Conservation (phyloP, 495 filamentous ascomycete genomes). For the Cercophora samala region DNA sequence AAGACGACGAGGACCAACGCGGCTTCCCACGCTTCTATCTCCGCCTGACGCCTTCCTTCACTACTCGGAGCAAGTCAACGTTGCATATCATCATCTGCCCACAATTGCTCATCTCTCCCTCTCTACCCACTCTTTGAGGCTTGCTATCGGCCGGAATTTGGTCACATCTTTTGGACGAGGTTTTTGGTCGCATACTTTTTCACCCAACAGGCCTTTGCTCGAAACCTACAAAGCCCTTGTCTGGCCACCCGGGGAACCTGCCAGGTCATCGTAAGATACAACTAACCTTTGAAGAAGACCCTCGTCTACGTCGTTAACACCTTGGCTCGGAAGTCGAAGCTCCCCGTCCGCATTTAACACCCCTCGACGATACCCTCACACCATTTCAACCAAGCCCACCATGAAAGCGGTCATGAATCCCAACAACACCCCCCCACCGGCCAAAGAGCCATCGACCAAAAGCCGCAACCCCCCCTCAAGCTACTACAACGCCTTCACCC, state of each 20-base stretch:
- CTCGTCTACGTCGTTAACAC: too few species aligned
- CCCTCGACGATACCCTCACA: too few species aligned
- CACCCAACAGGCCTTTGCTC: not conserved
- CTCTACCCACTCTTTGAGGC: too few species aligned
- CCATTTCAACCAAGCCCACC: too few species aligned
- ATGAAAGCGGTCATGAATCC: too few species aligned
- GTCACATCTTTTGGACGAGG: not conserved
- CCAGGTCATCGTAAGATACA: not conserved
- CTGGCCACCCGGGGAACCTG: not conserved
- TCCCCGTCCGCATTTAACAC: too few species aligned
- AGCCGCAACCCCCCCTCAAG: not conserved
- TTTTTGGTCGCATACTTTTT: not conserved
- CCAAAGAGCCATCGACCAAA: not conserved
- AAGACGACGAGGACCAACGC: not conserved
- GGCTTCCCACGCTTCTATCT: not conserved
- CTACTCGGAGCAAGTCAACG: not conserved
- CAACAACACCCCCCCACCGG: not conserved
- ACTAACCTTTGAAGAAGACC: too few species aligned
- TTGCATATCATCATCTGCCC: not conserved
- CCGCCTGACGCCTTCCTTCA: not conserved
- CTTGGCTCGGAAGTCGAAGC: too few species aligned
- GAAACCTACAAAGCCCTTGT: too few species aligned
- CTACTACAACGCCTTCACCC: not conserved
- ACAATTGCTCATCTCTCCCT: not conserved
- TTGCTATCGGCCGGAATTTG: not conserved